These are phyloP conservation scores for Fusarium sambucinum DNA, from an alignment of 2,329 filamentous ascomycete species.

Conservation along the genomic window DNA sequence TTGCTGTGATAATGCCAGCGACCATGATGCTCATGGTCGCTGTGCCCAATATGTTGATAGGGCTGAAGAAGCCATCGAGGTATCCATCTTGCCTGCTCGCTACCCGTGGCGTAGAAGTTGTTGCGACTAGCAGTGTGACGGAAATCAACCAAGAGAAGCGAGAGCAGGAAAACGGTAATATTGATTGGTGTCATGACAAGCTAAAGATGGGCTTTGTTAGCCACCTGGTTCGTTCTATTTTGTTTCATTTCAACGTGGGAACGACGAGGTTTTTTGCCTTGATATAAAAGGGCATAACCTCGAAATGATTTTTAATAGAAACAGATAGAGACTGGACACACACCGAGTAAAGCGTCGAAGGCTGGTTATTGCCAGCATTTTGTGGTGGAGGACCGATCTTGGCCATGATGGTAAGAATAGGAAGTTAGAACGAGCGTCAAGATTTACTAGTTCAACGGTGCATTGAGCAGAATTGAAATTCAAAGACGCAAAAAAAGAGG, in stretches of 20 bases:
- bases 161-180: conserved; percentile 74
- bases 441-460: neutral
- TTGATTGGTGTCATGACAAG: conserved; percentile 71
- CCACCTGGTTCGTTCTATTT: neutral
- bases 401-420: conserved; percentile 11
- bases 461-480: neutral
- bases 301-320: conserved; percentile 1
- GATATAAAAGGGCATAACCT: conserved; percentile 1
- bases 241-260: conserved; percentile 4
- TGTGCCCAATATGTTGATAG: conserved; percentile 51
- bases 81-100: conserved; percentile 46
- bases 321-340: conserved; percentile 10
- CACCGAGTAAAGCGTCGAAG: conserved; percentile 47
- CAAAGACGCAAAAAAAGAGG: neutral
- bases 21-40: conserved; percentile 42
- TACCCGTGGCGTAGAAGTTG: conserved; percentile 50
- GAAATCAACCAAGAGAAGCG: conserved; percentile 72
- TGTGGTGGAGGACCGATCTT: conserved; percentile 22
- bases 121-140: conserved; percentile 65
- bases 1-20: conserved; percentile 66
- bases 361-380: conserved; percentile 31
- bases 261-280: neutral
- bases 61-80: conserved; percentile 51
- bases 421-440: neutral
- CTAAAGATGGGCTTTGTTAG: conserved; percentile 50